These are phyloP conservation scores for Leccinum subtestaceum DNA, from an alignment of 768 basidiomycete species.

Conservation along the genomic window DNA sequence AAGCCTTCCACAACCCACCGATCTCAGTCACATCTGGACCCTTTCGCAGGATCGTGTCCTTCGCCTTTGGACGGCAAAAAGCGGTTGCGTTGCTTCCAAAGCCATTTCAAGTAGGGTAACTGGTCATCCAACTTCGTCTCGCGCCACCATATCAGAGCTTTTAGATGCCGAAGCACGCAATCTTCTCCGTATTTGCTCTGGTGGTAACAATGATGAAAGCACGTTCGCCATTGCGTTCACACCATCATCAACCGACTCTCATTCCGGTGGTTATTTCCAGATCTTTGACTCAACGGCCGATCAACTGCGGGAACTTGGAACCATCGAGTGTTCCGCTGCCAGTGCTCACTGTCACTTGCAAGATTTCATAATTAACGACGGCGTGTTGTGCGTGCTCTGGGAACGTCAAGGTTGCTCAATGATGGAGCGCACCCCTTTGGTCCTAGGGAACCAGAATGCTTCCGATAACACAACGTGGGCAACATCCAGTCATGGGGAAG, in stretches of 20 bases:
- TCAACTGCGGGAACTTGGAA: slow-evolving; percentile 54
- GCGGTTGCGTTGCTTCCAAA: slow-evolving; percentile 68
- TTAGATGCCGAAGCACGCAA: slow-evolving; percentile 61
- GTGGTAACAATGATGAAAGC: slow-evolving; percentile 44
- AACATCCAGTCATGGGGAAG: slow-evolving; percentile 57
- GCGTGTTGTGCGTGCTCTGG: slow-evolving; percentile 70
- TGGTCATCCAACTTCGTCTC: slow-evolving; percentile 31
- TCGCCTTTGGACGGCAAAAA: slow-evolving; percentile 78
- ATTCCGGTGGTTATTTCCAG: slow-evolving; percentile 79
- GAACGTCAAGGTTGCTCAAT: slow-evolving; percentile 75
- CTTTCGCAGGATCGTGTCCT: slow-evolving; percentile 85
- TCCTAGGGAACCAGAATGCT: slow-evolving; percentile 34
- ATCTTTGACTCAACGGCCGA: slow-evolving; percentile 57
- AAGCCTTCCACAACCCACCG: slow-evolving; percentile 72
- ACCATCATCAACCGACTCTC: slow-evolving; percentile 59
- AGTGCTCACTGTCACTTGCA: slow-evolving; percentile 72
- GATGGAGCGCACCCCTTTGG: slow-evolving; percentile 55
- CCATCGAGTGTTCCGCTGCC: slow-evolving; percentile 55
- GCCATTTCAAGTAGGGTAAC: slow-evolving; percentile 41
- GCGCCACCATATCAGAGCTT: slow-evolving; percentile 40
- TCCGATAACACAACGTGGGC: slow-evolving; percentile 45
- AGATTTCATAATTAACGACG: slow-evolving; percentile 62
- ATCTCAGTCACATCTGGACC: slow-evolving; percentile 74
- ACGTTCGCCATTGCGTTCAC: slow-evolving; percentile 70
- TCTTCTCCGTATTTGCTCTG: slow-evolving; percentile 62